Percentiles rank a stretch among this genome's conserved stretches.
Evolutionary conservation across 1,284 basidiomycete genomes (phyloP).

Genomic region (Cryptococcus sp.): DNA sequence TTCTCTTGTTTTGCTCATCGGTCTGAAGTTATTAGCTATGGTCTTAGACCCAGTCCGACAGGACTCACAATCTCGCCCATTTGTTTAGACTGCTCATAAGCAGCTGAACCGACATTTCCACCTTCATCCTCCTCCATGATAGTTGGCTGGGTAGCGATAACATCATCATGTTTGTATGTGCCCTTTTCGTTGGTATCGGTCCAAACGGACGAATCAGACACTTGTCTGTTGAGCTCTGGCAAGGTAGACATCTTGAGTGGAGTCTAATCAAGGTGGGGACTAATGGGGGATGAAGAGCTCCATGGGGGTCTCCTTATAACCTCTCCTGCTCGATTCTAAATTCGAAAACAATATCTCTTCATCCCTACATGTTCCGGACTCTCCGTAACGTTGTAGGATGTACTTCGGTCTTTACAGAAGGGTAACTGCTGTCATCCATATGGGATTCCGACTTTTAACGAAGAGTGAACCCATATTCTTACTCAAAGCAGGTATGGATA

Average conservation of each 20-base stretch:
- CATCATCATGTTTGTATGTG: not conserved
- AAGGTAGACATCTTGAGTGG: not conserved
- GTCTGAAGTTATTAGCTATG: conserved; percentile 16
- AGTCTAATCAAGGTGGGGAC: too few species aligned
- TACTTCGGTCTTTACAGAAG: too few species aligned
- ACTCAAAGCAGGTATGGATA: too few species aligned
- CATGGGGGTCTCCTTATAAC: too few species aligned
- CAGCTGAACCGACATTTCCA: conserved; percentile 36
- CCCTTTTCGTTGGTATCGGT: not conserved
- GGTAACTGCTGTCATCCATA: too few species aligned
- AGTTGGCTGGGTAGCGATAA: not conserved
- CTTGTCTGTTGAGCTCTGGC: not conserved
- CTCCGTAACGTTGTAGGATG: too few species aligned
- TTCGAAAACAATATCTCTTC: too few species aligned
- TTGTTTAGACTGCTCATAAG: conserved; percentile 32
- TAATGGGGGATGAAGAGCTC: too few species aligned
- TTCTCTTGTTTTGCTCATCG: conserved; percentile 34
- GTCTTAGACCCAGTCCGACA: not conserved
- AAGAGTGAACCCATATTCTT: too few species aligned
- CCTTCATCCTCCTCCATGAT: conserved; percentile 13
- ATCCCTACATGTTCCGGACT: too few species aligned
- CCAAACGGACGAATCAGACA: not conserved
- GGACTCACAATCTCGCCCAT: conserved; percentile 34
- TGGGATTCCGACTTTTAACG: too few species aligned
- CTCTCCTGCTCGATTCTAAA: too few species aligned